A percentile compares a stretch with the other conserved stretches of the same genome.
These are phyloP conservation scores for Sporothrix pseudoabietina DNA, from an alignment of 2,329 filamentous ascomycete species.

Conservation along the genomic window DNA sequence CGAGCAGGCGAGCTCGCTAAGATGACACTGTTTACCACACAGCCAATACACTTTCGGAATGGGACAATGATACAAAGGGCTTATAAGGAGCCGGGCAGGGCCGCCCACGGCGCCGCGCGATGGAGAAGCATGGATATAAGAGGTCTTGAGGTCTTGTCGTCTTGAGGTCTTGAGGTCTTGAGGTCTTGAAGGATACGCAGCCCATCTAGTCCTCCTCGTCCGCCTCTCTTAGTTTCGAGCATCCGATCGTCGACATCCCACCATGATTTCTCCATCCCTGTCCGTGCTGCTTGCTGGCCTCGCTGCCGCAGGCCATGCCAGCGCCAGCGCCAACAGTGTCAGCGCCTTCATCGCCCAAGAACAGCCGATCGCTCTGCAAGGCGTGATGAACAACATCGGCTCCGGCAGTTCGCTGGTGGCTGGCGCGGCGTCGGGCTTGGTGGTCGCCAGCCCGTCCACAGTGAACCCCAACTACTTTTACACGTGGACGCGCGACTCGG, in stretches of 20 bases:
- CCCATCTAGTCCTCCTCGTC: background rate
- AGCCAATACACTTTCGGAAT: too few relatives aligned
- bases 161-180: too few relatives aligned
- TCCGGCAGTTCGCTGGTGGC: background rate
- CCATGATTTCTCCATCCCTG: conserved; percentile 8
- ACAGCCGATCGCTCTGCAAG: conserved; percentile 5
- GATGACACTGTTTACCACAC: too few relatives aligned
- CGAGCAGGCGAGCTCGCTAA: too few relatives aligned
- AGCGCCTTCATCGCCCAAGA: conserved; percentile 1
- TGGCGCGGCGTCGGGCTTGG: background rate
- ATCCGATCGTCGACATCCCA: background rate
- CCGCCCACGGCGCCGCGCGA: too few relatives aligned
- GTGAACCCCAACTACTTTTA: conserved; percentile 15
- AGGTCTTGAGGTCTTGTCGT: too few relatives aligned
- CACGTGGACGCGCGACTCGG: conserved; percentile 20
- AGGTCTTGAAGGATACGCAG: too few relatives aligned
- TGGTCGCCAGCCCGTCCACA: conserved; percentile 18
- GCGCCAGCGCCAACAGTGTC: conserved; percentile 3
- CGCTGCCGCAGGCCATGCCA: background rate
- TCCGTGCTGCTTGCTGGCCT: conserved; percentile 11
- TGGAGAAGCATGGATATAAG: too few relatives aligned
- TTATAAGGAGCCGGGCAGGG: too few relatives aligned
- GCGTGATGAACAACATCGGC: conserved; percentile 3
- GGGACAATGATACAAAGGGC: too few relatives aligned
- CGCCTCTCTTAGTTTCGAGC: background rate